Evolutionary conservation across 176 grass and related monocot genomes (phyloP), one percentile per base, ranked within the genome.

Genomic region (Aechmea fasciata): DNA sequence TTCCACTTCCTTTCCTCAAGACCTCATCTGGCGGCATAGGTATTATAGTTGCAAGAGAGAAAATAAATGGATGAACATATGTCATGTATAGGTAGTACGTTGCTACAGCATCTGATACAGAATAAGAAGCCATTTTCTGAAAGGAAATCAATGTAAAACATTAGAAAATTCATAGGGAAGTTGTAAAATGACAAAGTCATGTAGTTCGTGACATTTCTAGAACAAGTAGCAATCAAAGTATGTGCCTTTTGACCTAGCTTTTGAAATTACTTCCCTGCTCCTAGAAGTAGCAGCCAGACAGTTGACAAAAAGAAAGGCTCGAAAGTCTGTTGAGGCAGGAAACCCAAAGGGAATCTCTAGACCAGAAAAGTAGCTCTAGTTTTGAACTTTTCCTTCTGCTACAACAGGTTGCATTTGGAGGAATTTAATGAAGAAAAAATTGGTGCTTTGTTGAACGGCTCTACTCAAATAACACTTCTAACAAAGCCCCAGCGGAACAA

Each of bases 121-220:
- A 92, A 80, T 97, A 97, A 65, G 93, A 97, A 83, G 93, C 93
- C 93, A 97, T 97, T 85, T 73, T 97, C 93, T 97, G 84, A 63
- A 86, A 89, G 71, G 24, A 74, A 75, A 74, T 66, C 63, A 74
- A 61, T 10, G 25, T 33, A 76, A 62, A 29, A 0, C 55, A 61
- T 61, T 7, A 59, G 54, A 59, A 13, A 55, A n/a, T 13, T 55
- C 11, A 55, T 55, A 55, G 15, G 52, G 52, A 13, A n/a, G 11
- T 12, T 6, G 15, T 13, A 55, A 13, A 55, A 55, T 55, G 52
- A 55, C 2, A 55, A 8, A 18, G 54, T 2, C 17, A 61, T n/a
- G 55, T 7, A 61, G 55, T 61, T 61, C 17, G 55, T 19, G 20
- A 61, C 13, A 2, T 61, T 15, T 19, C 20, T 18, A 20, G 55